phyloP scores from a whole-genome alignment of 495 filamentous ascomycete genomes.

The Daldinia bambusicola region DNA sequence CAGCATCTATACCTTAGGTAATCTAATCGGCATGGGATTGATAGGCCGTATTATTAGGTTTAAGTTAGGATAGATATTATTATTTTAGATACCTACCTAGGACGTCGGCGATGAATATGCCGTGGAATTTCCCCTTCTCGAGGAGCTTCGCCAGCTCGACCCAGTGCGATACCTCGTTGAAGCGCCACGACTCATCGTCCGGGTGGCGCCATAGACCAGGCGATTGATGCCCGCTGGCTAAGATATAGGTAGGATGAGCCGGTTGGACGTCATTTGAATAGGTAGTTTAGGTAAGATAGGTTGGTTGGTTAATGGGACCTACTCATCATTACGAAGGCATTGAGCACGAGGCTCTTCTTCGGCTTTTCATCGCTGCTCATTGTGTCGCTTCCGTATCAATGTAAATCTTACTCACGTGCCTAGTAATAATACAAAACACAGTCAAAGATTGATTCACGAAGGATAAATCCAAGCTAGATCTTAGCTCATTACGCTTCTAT shows the following conservation, averaged over 20 bases:
- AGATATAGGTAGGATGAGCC: slow-evolving; percentile 20
- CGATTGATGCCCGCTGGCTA: slow-evolving; percentile 69
- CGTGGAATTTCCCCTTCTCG: slow-evolving; percentile 68
- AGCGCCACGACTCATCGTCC: slow-evolving; percentile 62
- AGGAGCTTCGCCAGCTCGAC: slow-evolving; percentile 65
- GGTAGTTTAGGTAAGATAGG: too few relatives aligned
- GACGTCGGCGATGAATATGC: slow-evolving; percentile 70
- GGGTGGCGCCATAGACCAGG: slow-evolving; percentile 71
- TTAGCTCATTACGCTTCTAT: too few relatives aligned
- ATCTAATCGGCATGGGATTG: not conserved
- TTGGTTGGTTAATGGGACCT: slow-evolving; percentile 21
- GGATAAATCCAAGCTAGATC: too few relatives aligned
- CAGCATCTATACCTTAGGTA: not conserved
- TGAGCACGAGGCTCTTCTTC: slow-evolving; percentile 71
- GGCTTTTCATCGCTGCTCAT: slow-evolving; percentile 25
- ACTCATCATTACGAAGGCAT: slow-evolving; percentile 71
- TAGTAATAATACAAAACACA: not conserved
- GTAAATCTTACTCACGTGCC: not conserved
- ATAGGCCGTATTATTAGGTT: too few relatives aligned
- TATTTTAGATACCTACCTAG: slow-evolving; percentile 47
- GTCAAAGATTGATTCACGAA: not conserved
- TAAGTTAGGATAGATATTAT: too few relatives aligned
- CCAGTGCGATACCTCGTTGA: slow-evolving; percentile 67
- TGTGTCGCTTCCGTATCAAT: not conserved
- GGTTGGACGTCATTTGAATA: not conserved